phyloP scores from a whole-genome alignment of 2,329 filamentous ascomycete species.

The Arthrinium puccinioides region DNA sequence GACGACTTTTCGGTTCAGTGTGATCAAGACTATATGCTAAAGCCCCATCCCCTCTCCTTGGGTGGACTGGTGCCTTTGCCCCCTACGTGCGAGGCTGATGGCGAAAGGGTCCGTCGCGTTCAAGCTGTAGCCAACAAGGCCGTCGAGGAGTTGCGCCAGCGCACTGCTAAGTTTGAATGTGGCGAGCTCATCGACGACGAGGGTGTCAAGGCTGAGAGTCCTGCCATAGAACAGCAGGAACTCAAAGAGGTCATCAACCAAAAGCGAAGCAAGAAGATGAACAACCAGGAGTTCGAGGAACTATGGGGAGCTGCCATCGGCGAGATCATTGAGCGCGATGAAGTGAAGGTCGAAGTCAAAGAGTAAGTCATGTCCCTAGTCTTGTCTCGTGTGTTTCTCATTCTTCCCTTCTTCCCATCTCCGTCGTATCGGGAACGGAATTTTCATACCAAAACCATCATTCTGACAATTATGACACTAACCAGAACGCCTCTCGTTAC shows the following conservation, averaged over 20 bases:
- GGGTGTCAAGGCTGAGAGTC: slow-evolving; percentile 50
- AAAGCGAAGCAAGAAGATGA: slow-evolving; percentile 77
- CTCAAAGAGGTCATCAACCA: slow-evolving; percentile 70
- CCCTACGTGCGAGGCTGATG: slow-evolving; percentile 90
- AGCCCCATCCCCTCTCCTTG: slow-evolving; percentile 75
- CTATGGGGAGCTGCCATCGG: slow-evolving; percentile 70
- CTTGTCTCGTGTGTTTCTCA: slow-evolving; percentile 17
- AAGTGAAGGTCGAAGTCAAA: slow-evolving; percentile 43
- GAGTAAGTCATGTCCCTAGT: slow-evolving; percentile 23
- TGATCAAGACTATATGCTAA: slow-evolving; percentile 79
- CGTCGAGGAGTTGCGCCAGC: slow-evolving; percentile 77
- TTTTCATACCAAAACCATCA: slow-evolving; percentile 12
- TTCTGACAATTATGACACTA: slow-evolving; percentile 61
- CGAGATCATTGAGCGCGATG: slow-evolving; percentile 58
- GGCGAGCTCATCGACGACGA: slow-evolving; percentile 60
- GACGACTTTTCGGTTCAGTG: slow-evolving; percentile 70
- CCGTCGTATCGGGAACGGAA: slow-evolving; percentile 3
- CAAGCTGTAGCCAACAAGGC: slow-evolving; percentile 83
- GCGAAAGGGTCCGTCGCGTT: slow-evolving; percentile 81
- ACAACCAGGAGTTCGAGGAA: slow-evolving; percentile 83
- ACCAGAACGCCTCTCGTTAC: slow-evolving; percentile 71
- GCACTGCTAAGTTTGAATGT: slow-evolving; percentile 85
- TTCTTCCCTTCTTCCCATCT: slow-evolving; percentile 8
- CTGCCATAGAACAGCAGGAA: slow-evolving; percentile 58
- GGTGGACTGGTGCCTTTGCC: slow-evolving; percentile 76